Conservation (phyloP, 768 basidiomycete genomes). For the Kwoniella bestiolae region DNA sequence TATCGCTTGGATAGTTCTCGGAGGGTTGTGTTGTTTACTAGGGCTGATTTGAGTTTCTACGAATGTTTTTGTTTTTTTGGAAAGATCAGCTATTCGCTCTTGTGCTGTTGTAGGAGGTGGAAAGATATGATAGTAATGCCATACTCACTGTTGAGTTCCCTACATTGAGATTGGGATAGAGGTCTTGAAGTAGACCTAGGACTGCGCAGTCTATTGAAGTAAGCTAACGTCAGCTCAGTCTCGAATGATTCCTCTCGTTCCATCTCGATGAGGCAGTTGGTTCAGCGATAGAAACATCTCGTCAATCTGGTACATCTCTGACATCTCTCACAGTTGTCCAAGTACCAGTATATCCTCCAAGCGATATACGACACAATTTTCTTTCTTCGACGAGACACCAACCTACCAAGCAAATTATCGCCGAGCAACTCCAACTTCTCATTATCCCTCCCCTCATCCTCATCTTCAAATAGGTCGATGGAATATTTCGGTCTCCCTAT, state of each 20-base stretch:
- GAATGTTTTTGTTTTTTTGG: background rate
- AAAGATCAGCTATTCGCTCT: too few species aligned
- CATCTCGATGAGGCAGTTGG: too few species aligned
- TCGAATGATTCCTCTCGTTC: background rate
- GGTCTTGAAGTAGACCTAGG: constrained; percentile 33
- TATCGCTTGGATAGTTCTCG: constrained; percentile 39
- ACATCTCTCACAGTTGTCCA: too few species aligned
- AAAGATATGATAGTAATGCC: too few species aligned
- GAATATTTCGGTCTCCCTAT: constrained; percentile 11
- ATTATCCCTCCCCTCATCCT: constrained; percentile 30
- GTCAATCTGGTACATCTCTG: too few species aligned
- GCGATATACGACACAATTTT: too few species aligned
- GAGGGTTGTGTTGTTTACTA: constrained; percentile 39
- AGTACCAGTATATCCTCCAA: too few species aligned
- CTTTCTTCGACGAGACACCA: background rate
- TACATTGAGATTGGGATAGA: constrained; percentile 37
- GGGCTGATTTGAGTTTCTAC: constrained; percentile 40
- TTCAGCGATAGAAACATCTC: too few species aligned
- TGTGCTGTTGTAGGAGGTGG: too few species aligned
- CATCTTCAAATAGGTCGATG: constrained; percentile 21
- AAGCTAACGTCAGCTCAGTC: background rate
- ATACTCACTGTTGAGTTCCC: constrained; percentile 45
- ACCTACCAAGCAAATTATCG: constrained; percentile 27
- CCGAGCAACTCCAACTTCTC: constrained; percentile 49
- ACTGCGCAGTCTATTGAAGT: background rate